Base-by-base conservation (phyloP, 257 asterid species). In the Fraxinus americana region DNA sequence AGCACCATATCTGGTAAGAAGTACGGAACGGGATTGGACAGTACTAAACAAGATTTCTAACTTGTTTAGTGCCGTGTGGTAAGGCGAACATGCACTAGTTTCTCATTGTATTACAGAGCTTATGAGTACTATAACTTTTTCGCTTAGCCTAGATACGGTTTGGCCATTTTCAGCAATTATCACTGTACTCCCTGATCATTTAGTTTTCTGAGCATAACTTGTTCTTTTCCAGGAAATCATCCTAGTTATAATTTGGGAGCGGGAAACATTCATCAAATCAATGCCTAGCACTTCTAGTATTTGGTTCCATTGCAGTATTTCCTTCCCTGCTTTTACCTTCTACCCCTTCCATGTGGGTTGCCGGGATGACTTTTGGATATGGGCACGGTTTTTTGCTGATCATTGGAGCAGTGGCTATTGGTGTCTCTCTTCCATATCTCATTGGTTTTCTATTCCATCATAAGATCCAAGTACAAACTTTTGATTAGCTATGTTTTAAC, bases 291-390 rank as follows among this genome's bases (percentile, higher is more conserved):
- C 78, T 93, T 63, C 54, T 91, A 66, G 89, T 93, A 17, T 81
- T 90, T 87, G 90, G 92, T 80, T 91, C 94, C 57, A 83, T 93
- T 81, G 81, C 90, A 30, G 16, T 90, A 73, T 90, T 93, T 76
- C 98, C 98, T 1, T 39, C 86, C 68, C 25, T 90, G 25, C 85
- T 91, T 70, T 73, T 91, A 81, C 98, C 97, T 67, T 93, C 94
- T 36, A 81, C 91, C 57, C 98, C 98, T 8, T 91, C 96, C 78
- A 91, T 90, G 96, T 93, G 98, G 98, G 86, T 93, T 79, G 96
- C 96, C 63, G 97, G 97, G 80, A 90, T 93, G 94, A 90, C 92
- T 50, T 93, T 93, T 75, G 97, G 98, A 57, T 91, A 93, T 29
- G 89, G 92, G 70, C 90, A 82, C 65, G 97, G 98, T 19, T 93